A percentile compares a stretch with the other conserved stretches of the same genome.
These are phyloP conservation scores for Darksidea phi DNA, from an alignment of 495 filamentous ascomycete species.

Conservation along the genomic window DNA sequence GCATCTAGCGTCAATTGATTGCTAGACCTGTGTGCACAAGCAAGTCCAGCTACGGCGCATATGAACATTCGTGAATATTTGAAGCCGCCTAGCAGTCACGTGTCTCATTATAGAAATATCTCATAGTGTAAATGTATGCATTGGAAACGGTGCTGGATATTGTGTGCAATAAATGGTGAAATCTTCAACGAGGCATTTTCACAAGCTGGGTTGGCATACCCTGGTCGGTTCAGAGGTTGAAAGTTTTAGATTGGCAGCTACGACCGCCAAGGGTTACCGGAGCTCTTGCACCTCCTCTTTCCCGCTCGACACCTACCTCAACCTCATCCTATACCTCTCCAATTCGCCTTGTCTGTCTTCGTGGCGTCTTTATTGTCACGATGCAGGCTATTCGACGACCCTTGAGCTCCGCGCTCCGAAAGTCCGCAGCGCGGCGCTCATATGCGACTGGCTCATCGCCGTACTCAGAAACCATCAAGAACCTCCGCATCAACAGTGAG, in stretches of 20 bases:
- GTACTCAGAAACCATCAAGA: conserved; percentile 81
- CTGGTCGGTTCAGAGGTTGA: background rate
- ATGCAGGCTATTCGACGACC: conserved; percentile 47
- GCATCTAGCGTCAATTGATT: too few relatives aligned
- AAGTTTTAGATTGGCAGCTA: conserved; percentile 23
- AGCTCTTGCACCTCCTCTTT: conserved; percentile 10
- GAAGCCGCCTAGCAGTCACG: too few relatives aligned
- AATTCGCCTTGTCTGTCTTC: conserved; percentile 12
- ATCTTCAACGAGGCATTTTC: conserved; percentile 17
- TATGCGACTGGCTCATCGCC: conserved; percentile 67
- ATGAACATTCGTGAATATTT: too few relatives aligned
- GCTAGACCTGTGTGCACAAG: too few relatives aligned
- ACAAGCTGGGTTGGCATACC: background rate
- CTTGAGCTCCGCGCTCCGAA: conserved; percentile 39
- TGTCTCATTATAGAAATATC: too few relatives aligned
- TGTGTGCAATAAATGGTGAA: too few relatives aligned
- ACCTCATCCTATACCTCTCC: conserved; percentile 8
- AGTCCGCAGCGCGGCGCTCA: conserved; percentile 55
- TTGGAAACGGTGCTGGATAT: too few relatives aligned
- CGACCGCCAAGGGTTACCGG: background rate
- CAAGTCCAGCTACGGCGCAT: too few relatives aligned
- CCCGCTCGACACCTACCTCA: conserved; percentile 7
- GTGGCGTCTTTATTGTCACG: conserved; percentile 31
- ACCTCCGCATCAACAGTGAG: conserved; percentile 86
- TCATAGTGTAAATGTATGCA: background rate